Base-by-base conservation (phyloP, 2,329 filamentous ascomycete species). In the Trichoderma arundinaceum region DNA sequence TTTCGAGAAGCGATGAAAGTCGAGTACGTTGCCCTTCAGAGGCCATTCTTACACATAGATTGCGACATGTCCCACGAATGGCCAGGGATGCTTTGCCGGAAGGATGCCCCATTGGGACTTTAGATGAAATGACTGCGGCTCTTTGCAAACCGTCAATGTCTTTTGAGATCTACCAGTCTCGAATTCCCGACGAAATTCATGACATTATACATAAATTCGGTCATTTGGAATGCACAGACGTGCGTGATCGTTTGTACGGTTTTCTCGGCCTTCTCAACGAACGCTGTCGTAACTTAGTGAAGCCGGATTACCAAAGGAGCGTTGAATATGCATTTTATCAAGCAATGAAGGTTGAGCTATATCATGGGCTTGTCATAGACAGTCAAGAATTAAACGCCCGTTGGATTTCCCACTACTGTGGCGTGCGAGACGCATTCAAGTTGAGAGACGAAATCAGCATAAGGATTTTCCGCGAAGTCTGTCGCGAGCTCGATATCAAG, bases 211-310 rank as follows among this genome's bases (percentile, higher is more conserved):
- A 22, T 7, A 44, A 44, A 13, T 58, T 44, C 22, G 54, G 54
- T 8, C 39, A 28, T 2, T 17, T 58, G 41, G 12, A 43, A 17
- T 58, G 54, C 54, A 28, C 54, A 44, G 54, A 58, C 15, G 28
- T 44, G 17, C 54, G 54, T 13, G 54, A 58, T 15, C 54, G 39
- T 7, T 33, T 58, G 19, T 58, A 58, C 5, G 54, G 54, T 13
- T 58, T 58, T 28, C 19, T 58, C 19, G 54, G 54, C 10, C 38
- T 58, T 15, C 54, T 58, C 0, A 17, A 58, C 10, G 22, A 58
- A 4, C 4, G 19, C 13, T 33, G 22, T 9, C 54, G 54, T 15
- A 33, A 43, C 3, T 33, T 32, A 1, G n/a, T 58, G 28, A 46
- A 58, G 10, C 38, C 39, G 7, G 54, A 58, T 13, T 58, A 58